A percentile compares a stretch with the other conserved stretches of the same genome.
Conservation (phyloP, 768 basidiomycete genomes). For the Boletus rufocinnamomeus region DNA sequence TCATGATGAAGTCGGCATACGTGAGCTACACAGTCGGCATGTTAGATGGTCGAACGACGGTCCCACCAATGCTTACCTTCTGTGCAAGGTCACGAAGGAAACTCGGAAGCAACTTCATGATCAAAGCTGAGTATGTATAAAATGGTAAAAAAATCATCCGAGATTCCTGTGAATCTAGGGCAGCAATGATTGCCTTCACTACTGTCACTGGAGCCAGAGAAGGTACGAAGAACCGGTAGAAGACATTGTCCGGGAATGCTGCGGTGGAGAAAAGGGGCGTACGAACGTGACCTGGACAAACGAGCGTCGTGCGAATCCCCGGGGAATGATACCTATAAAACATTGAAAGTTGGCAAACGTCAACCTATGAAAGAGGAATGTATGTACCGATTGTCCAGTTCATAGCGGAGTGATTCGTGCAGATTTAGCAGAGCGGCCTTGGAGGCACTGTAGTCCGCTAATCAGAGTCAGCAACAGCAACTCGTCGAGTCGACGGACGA, state of each 20-base stretch:
- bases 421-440: conserved; percentile 87
- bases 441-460: conserved; percentile 89
- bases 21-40: conserved; percentile 48
- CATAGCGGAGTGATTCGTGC: conserved; percentile 83
- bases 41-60: conserved; percentile 11
- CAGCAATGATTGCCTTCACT: conserved; percentile 79
- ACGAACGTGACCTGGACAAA: conserved; percentile 77
- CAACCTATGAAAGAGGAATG: background rate
- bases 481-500: background rate
- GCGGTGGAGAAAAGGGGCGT: conserved; percentile 77
- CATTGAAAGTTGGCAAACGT: background rate
- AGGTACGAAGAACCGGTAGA: conserved; percentile 77
- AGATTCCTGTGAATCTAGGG: conserved; percentile 79
- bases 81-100: conserved; percentile 74
- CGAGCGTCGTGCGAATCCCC: conserved; percentile 81
- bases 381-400: conserved; percentile 76
- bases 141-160: conserved; percentile 72
- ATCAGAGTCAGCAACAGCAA: conserved; percentile 11
- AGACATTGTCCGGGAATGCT: conserved; percentile 46
- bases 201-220: conserved; percentile 70
- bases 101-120: conserved; percentile 61
- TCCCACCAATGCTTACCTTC: conserved; percentile 51
- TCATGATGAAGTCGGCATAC: conserved; percentile 72
- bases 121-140: conserved; percentile 61
- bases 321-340: conserved; percentile 64